Evolutionary conservation across 345 rosid species (phyloP).

Genomic region (Eucalyptus marginata): DNA sequence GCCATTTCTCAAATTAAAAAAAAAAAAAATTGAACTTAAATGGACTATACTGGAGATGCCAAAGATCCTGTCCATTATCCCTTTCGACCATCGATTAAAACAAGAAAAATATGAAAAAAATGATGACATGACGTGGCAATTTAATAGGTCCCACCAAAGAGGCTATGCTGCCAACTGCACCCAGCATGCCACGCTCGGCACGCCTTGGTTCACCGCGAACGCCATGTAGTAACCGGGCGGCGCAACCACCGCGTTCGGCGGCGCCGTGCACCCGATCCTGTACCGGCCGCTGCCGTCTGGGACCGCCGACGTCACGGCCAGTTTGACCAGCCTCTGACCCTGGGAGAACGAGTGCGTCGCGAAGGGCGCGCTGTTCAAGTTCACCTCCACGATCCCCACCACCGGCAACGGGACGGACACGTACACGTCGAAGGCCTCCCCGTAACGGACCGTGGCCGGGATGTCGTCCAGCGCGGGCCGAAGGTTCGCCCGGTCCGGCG

Average conservation of each 20-base stretch:
- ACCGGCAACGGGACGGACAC: constrained; percentile 60
- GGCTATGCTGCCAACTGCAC: constrained; percentile 47
- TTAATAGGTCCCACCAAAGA: not conserved
- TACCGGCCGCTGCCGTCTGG: constrained; percentile 36
- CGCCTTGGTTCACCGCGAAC: constrained; percentile 74
- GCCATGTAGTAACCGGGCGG: constrained; percentile 93
- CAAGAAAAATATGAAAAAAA: not conserved
- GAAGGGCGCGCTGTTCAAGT: constrained; percentile 62
- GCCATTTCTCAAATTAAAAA: not conserved
- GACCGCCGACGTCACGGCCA: constrained; percentile 42
- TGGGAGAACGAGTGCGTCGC: constrained; percentile 84
- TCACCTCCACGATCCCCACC: constrained; percentile 53
- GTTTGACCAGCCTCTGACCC: constrained; percentile 70
- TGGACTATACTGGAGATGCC: not conserved
- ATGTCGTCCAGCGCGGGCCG: constrained; percentile 51
- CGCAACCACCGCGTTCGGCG: constrained; percentile 61
- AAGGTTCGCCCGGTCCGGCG: constrained; percentile 62
- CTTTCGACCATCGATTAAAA: not conserved
- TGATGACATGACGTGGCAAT: not conserved
- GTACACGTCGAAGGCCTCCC: constrained; percentile 27
- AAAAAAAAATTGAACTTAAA: not conserved
- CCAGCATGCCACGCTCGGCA: constrained; percentile 89
- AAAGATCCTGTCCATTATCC: not conserved
- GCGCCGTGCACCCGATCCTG: constrained; percentile 58
- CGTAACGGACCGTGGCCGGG: constrained; percentile 38